Conservation (phyloP, 345 rosid species). For the Aurinia saxatilis region DNA sequence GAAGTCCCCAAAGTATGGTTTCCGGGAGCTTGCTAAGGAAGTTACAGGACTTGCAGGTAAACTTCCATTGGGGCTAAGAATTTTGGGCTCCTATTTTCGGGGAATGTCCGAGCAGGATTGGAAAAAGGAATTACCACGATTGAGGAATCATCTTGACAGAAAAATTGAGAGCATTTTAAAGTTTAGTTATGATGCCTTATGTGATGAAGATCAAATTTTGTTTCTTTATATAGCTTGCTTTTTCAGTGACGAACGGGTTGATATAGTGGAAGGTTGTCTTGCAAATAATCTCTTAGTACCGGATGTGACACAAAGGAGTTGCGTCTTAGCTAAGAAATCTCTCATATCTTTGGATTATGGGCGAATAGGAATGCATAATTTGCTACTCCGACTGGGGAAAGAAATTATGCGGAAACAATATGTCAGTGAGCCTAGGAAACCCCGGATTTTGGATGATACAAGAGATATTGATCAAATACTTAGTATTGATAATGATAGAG, state of each 20-base stretch:
- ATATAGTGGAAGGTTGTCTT: neutral
- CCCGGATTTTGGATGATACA: conserved; percentile 1
- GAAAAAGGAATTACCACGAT: conserved; percentile 5
- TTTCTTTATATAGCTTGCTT: conserved; percentile 33
- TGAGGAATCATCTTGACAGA: neutral
- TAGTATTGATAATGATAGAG: neutral
- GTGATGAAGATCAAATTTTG: neutral
- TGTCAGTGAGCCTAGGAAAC: neutral
- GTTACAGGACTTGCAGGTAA: neutral
- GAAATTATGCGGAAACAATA: conserved; percentile 4
- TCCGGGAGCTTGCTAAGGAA: neutral
- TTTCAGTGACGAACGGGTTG: neutral
- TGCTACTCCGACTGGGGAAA: conserved; percentile 13
- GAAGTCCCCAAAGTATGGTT: neutral
- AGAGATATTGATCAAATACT: conserved; percentile 10
- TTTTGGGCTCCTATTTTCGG: conserved; percentile 6
- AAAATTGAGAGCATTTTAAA: conserved; percentile 2
- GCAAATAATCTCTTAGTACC: neutral
- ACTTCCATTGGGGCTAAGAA: conserved; percentile 28
- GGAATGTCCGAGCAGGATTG: neutral
- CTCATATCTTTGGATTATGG: neutral
- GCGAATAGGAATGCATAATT: conserved; percentile 6
- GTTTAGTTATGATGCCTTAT: conserved; percentile 22
- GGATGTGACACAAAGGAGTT: neutral
- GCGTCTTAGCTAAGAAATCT: conserved; percentile 3